Conservation (phyloP, 2,329 filamentous ascomycete genomes). For the Helicocarpus griseus region DNA sequence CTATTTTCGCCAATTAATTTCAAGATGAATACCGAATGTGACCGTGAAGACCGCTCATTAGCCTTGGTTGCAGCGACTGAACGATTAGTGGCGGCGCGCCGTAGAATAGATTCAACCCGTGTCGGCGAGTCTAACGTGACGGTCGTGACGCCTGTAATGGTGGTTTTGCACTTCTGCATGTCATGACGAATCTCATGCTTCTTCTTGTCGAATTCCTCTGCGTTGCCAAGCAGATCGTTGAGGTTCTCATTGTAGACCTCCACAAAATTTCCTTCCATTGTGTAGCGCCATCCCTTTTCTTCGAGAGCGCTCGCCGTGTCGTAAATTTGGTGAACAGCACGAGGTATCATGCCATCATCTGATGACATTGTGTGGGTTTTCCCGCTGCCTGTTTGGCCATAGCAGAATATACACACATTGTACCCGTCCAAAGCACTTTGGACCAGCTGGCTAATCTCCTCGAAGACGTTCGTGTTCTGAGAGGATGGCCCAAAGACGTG, state of each 20-base stretch:
- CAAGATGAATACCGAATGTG: constrained; percentile 92
- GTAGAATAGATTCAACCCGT: constrained; percentile 70
- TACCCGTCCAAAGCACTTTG: constrained; percentile 95
- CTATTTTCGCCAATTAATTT: constrained; percentile 57
- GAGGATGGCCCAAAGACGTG: constrained; percentile 74
- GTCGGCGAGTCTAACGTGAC: constrained; percentile 69
- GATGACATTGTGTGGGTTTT: constrained; percentile 97
- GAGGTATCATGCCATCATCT: constrained; percentile 85
- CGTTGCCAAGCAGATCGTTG: constrained; percentile 72
- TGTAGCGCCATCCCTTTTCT: constrained; percentile 90
- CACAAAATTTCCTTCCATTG: constrained; percentile 88
- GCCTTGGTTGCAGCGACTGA: constrained; percentile 95
- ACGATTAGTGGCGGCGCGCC: constrained; percentile 72
- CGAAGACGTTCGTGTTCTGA: constrained; percentile 80
- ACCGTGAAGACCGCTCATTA: constrained; percentile 88
- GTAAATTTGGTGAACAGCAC: constrained; percentile 89
- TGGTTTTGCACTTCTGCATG: constrained; percentile 68
- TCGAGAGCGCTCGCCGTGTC: constrained; percentile 71
- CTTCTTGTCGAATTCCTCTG: constrained; percentile 63
- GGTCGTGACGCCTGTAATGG: constrained; percentile 67
- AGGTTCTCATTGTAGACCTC: constrained; percentile 98
- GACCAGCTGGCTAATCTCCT: constrained; percentile 91
- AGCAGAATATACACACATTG: constrained; percentile 98
- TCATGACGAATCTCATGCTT: constrained; percentile 89
- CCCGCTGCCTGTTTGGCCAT: constrained; percentile 92